Base-by-base conservation (phyloP, 768 basidiomycete genomes). In the Amyloporia xantha region DNA sequence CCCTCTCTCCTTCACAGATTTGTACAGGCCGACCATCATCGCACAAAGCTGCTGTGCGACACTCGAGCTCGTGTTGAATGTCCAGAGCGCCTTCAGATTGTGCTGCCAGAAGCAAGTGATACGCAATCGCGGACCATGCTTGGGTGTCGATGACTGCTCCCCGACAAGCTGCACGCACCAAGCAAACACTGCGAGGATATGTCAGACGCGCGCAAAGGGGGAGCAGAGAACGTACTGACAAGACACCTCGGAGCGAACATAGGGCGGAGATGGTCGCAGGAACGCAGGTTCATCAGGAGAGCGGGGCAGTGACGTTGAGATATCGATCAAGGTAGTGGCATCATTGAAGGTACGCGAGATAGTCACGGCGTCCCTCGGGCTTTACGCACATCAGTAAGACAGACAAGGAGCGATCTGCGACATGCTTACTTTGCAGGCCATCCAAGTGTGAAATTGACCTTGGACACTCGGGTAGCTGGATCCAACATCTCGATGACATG, bases 21-120 rank as follows among this genome's bases (percentile, higher is more conserved):
- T 89, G 59, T 87, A 74, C 38, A 95, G 68, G 21, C 90, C 88
- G 5, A 91, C 66, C 15, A 84, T 74, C 78, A 95, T 90, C 4
- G 86, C 81, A n/a, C 84, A 84, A 1, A 97, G 75, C 56, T 95
- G 91, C 54, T 91, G 88, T 7, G 79, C 75, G 9, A 91, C 59
- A 25, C 78, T 74, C 13, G 78, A 71, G 1, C 79, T 73, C 0
- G 83, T 77, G 5, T 81, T 82, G 44, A 92, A 76, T 33, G 81
- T 87, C 91, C 91, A 95, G 33, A 90, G 64, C 0, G 90, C 78
- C 54, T 88, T 86, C 24, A 95, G 77, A 68, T 96, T 90, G 63
- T 95, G 93, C 62, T 94, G 90, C 89, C 91, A 95, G 62, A 95
- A 93, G 61, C 90, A 94, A 1, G 89, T 92, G 53, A 94, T 79